A percentile compares a stretch with the other conserved stretches of the same genome.
These are phyloP conservation scores for Paecilomyces sp. DNA, from an alignment of 2,329 filamentous ascomycete genomes.

Conservation along the genomic window DNA sequence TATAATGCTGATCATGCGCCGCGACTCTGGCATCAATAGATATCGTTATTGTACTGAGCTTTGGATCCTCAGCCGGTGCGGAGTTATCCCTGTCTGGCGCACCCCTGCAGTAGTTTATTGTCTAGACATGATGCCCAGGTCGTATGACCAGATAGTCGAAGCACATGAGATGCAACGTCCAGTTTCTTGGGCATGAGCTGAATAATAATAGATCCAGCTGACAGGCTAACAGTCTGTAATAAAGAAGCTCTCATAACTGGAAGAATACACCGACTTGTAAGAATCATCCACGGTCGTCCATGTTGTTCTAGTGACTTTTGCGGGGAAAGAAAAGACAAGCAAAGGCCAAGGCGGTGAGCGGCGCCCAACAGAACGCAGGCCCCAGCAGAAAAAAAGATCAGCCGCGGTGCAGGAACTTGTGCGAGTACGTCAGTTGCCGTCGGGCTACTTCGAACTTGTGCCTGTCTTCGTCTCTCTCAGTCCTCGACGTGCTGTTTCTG, in stretches of 20 bases:
- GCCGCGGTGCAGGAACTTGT: constrained; percentile 10
- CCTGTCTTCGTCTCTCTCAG: neutral
- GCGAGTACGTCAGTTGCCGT: neutral
- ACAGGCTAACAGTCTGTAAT: neutral
- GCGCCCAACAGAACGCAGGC: constrained; percentile 1
- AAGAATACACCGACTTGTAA: neutral
- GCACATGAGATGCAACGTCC: neutral
- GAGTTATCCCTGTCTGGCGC: neutral
- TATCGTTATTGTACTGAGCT: neutral
- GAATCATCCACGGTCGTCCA: neutral
- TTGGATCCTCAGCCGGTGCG: neutral
- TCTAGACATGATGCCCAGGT: neutral
- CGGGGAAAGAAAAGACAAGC: neutral
- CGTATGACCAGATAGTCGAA: neutral
- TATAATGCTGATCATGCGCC: constrained; percentile 2
- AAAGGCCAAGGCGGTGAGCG: constrained; percentile 4
- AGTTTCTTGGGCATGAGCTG: neutral
- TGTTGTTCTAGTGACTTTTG: neutral
- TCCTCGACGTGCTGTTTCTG: neutral
- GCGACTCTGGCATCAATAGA: neutral
- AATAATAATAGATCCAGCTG: neutral
- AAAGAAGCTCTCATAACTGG: neutral
- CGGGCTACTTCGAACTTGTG: neutral
- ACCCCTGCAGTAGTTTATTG: neutral
- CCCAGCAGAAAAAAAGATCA: constrained; percentile 1